phyloP scores from a whole-genome alignment of 495 filamentous ascomycete species.

The Pseudotulostoma volvatum region DNA sequence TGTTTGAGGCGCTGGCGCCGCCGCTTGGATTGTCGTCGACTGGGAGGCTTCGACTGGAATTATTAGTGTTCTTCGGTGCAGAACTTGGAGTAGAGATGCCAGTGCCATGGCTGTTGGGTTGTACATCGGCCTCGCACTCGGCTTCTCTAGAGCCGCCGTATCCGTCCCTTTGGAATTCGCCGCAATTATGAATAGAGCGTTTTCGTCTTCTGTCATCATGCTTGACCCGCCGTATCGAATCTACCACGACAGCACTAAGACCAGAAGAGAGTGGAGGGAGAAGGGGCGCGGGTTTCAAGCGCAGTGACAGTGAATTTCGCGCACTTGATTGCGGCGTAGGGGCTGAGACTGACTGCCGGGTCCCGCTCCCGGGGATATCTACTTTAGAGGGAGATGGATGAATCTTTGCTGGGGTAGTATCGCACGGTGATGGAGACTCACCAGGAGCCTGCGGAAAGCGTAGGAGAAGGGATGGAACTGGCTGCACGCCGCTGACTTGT shows the following conservation, averaged over 20 bases:
- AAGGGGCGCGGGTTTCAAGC: conserved; percentile 32
- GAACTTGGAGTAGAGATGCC: too few relatives aligned
- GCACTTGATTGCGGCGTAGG: conserved; percentile 20
- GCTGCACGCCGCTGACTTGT: conserved; percentile 4
- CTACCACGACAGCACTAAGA: conserved; percentile 44
- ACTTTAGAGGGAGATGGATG: conserved; percentile 8
- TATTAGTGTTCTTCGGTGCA: too few relatives aligned
- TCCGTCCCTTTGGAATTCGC: too few relatives aligned
- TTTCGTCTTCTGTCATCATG: too few relatives aligned
- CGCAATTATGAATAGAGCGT: too few relatives aligned
- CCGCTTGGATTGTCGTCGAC: too few relatives aligned
- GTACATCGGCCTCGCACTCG: too few relatives aligned
- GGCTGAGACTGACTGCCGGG: conserved; percentile 9
- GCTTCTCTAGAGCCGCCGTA: too few relatives aligned
- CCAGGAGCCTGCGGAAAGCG: conserved; percentile 24
- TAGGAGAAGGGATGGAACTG: conserved; percentile 24
- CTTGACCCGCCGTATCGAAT: conserved; percentile 40
- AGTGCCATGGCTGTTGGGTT: too few relatives aligned
- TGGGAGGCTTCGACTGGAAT: too few relatives aligned
- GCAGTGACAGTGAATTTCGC: conserved; percentile 24
- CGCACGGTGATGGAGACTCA: conserved; percentile 12
- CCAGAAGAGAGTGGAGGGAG: conserved; percentile 36
- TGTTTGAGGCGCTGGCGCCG: too few relatives aligned
- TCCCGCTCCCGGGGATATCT: conserved; percentile 2
- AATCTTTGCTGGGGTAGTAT: not conserved